These are phyloP conservation scores for Mycena epipterygia DNA, from an alignment of 768 basidiomycete genomes.

Conservation along the genomic window DNA sequence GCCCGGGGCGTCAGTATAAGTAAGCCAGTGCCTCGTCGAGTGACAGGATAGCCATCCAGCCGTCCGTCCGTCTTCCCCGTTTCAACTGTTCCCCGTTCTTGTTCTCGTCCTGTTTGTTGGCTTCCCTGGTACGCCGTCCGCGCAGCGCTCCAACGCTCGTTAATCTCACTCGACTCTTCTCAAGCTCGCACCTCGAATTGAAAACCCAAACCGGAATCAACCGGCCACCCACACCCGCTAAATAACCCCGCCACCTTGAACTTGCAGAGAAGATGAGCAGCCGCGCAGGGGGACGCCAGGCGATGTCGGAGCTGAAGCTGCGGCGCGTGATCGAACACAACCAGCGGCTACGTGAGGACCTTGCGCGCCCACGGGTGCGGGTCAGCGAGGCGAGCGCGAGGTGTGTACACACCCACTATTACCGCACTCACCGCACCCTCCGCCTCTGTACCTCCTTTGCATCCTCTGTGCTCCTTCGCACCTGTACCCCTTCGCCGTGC, in stretches of 20 bases:
- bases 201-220: no score
- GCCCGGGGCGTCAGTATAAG: slow-evolving; percentile 32
- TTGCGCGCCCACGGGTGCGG: slow-evolving; percentile 86
- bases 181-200: no score
- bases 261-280: slow-evolving; percentile 60
- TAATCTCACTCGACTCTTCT: no score
- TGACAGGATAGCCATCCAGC: slow-evolving; percentile 21
- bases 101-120: no score
- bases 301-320: slow-evolving; percentile 98
- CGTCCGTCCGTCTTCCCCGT: neutral
- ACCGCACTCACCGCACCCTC: no score
- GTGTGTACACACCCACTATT: slow-evolving; percentile 58
- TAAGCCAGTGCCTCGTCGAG: slow-evolving; percentile 12
- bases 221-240: no score
- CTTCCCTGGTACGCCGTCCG: no score
- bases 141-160: no score
- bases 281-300: slow-evolving; percentile 78
- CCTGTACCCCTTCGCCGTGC: no score
- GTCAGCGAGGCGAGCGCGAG: slow-evolving; percentile 93
- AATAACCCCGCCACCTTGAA: neutral
- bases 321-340: slow-evolving; percentile 95
- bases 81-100: no score
- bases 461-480: no score
- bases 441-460: no score
- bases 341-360: slow-evolving; percentile 89